These are phyloP conservation scores for Stagonosporopsis chrysanthemi DNA, from an alignment of 2,329 filamentous ascomycete species.

Conservation along the genomic window DNA sequence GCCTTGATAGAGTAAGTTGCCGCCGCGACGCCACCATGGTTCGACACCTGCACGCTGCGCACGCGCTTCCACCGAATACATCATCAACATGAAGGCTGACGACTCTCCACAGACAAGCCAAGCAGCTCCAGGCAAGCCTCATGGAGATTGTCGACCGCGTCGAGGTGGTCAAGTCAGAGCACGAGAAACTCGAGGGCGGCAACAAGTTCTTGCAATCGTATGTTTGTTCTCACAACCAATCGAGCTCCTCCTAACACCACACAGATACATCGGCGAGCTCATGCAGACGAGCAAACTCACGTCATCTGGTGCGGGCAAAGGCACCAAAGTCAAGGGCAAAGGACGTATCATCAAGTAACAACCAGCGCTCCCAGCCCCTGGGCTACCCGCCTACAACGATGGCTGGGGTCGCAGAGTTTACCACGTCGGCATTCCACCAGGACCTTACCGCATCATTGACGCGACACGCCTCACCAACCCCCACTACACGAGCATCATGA, in stretches of 20 bases:
- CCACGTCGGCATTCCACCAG: conserved; percentile 38
- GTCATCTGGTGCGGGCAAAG: conserved; percentile 60
- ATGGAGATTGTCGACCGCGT: conserved; percentile 91
- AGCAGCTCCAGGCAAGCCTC: conserved; percentile 85
- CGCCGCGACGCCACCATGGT: background rate
- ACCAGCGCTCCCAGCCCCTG: conserved; percentile 31
- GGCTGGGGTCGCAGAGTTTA: conserved; percentile 29
- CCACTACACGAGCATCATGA: conserved; percentile 46
- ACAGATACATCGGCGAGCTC: conserved; percentile 92
- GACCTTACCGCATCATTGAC: conserved; percentile 42
- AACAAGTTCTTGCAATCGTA: conserved; percentile 89
- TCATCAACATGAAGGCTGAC: conserved; percentile 27
- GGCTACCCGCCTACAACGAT: conserved; percentile 19
- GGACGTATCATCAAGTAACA: conserved; percentile 48
- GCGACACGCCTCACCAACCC: conserved; percentile 37
- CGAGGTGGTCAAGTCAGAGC: conserved; percentile 91
- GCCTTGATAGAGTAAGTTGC: conserved; percentile 66
- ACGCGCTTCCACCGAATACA: background rate
- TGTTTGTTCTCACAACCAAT: conserved; percentile 28
- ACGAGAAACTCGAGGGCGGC: conserved; percentile 95
- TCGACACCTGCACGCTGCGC: background rate
- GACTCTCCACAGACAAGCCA: conserved; percentile 73
- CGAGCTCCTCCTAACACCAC: conserved; percentile 21
- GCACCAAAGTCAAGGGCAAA: conserved; percentile 55
- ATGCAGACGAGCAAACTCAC: conserved; percentile 77